Evolutionary conservation across 73 alveolate genomes (phyloP).

Genomic region (Halteria grandinella): DNA sequence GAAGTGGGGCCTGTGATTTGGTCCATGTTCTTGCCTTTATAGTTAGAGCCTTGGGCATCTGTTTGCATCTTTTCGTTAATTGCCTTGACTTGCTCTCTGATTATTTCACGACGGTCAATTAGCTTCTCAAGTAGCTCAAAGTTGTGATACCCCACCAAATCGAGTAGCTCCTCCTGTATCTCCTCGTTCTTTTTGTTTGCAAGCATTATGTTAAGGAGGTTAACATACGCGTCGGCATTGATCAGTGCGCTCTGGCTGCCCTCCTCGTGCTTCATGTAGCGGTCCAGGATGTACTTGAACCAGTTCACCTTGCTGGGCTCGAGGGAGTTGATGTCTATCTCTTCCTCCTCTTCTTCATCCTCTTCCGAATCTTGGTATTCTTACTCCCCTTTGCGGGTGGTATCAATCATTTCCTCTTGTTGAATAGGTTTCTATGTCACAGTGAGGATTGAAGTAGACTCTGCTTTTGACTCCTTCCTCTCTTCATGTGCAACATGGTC

Average conservation of each 20-base stretch:
- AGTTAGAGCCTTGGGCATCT: constrained; percentile 6
- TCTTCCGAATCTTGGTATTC: background rate
- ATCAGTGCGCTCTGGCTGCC: constrained; percentile 30
- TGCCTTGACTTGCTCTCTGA: constrained; percentile 34
- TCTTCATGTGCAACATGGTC: no score
- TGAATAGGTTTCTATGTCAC: no score
- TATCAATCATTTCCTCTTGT: background rate
- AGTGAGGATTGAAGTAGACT: no score
- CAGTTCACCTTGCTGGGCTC: constrained; percentile 67
- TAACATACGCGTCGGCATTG: constrained; percentile 38
- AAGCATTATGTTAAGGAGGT: constrained; percentile 46
- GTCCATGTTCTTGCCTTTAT: constrained; percentile 38
- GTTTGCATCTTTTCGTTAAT: constrained; percentile 26
- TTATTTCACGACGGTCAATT: constrained; percentile 54
- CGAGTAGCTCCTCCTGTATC: constrained; percentile 67
- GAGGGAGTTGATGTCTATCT: constrained; percentile 4
- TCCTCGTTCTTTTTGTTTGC: constrained; percentile 55
- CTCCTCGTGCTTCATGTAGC: constrained; percentile 10
- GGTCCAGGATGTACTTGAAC: constrained; percentile 59
- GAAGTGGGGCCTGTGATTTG: constrained; percentile 11
- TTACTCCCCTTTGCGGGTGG: constrained; percentile 15
- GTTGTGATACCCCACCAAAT: constrained; percentile 70
- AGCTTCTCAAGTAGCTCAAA: constrained; percentile 67
- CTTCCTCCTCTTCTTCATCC: constrained; percentile 11
- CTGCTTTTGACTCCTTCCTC: no score